Evolutionary conservation across 805 yeast species (phyloP).

Genomic region (Candida ponderosae): DNA sequence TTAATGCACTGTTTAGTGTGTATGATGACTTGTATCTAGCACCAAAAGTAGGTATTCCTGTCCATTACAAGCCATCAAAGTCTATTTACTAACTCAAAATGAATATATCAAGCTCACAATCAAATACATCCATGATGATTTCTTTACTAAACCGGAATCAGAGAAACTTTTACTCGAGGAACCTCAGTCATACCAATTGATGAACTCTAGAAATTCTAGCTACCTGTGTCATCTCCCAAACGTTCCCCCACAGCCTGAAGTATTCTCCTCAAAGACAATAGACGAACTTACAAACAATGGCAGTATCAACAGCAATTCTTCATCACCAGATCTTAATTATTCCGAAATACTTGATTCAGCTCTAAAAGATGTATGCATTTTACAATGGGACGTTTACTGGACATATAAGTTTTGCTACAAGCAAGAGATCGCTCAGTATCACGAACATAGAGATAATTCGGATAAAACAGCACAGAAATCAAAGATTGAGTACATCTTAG

Average conservation of each 20-base stretch:
- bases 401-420: slow-evolving; percentile 6
- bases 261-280: not conserved
- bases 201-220: not conserved
- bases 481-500: slow-evolving; percentile 3
- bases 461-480: not conserved
- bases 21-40: slow-evolving; percentile 12
- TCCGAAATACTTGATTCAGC: not conserved
- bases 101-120: slow-evolving; percentile 6
- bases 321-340: not conserved
- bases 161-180: not conserved
- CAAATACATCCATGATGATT: slow-evolving; percentile 3
- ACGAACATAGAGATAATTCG: slow-evolving; percentile 3
- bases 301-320: not conserved
- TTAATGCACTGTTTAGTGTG: slow-evolving; percentile 9
- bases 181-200: slow-evolving; percentile 1
- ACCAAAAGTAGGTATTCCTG: slow-evolving; percentile 18
- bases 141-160: slow-evolving; percentile 1
- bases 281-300: not conserved
- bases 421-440: slow-evolving; percentile 10
- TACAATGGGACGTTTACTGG: slow-evolving; percentile 8
- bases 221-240: slow-evolving; percentile 10
- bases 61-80: too few species aligned
- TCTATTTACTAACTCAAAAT: too few species aligned
- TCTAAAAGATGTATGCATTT: not conserved
- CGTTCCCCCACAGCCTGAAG: not conserved